Evolutionary conservation across 306 rosid species (phyloP), one percentile per base, ranked within the genome.

Genomic region (Dalbergia cochinchinensis): DNA sequence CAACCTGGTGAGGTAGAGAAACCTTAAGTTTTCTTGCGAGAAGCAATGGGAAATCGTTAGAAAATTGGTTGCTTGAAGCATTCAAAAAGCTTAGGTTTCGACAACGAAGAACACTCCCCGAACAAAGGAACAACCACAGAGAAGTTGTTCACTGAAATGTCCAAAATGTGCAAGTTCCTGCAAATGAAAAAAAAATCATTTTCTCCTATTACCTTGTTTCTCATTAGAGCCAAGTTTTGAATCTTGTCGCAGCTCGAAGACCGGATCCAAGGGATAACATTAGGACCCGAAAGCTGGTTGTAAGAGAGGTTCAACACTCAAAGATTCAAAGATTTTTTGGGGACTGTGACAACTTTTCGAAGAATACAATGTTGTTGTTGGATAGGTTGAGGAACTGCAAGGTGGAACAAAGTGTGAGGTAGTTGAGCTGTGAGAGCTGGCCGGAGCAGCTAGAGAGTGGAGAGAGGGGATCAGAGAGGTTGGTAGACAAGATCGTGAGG

Each of bases 61-160:
- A 7, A 62, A 96, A 91, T 48, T 45, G 81, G 89, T 96, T 96
- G 53, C 61, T 73, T 0, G 99, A 89, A 37, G 87, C 65, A 78
- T 93, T 96, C 9, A 96, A 69, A 66, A 79, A 81, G 4, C 35
- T 53, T 11, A 96, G 94, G 5, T 47, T 37, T 13, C 26, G 35
- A 64, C 99, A 96, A 78, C 6, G 85, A 80, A n/a, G 76, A 80
- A 35, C 99, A 90, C 12, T 93, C 87, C 1, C 97, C 94, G 0
- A 95, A 88, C 0, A 90, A 80, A 8, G 98, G 94, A 65, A 91
- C 19, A 1, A 6, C 15, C 1, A 41, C 76, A 0, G 98, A 63
- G 82, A 93, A 89, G 71, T 95, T 95, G 83, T 95, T 95, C 3
- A 81, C 71, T 6, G 99, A 88, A 14, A 95, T 58, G 87, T 95